Percentiles rank a stretch among this genome's conserved stretches.
Conservation (phyloP, 2,329 filamentous ascomycete species). For the Emmonsiellopsis sp. region DNA sequence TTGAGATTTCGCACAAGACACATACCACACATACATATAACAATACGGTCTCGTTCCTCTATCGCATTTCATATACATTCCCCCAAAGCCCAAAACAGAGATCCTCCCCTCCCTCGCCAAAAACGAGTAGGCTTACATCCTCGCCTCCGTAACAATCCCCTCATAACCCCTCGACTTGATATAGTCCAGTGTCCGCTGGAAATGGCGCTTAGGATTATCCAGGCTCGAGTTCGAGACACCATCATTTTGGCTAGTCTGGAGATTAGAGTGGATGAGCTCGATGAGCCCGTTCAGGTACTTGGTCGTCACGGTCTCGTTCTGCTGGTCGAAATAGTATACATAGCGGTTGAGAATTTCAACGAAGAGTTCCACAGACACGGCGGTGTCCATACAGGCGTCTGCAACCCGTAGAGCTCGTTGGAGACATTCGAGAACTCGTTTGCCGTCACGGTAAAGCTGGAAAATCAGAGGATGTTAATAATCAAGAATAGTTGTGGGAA, state of each 20-base stretch:
- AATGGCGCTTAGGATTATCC: slow-evolving; percentile 86
- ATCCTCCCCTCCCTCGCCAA: not conserved
- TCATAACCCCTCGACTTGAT: slow-evolving; percentile 88
- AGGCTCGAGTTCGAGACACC: slow-evolving; percentile 55
- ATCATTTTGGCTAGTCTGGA: slow-evolving; percentile 66
- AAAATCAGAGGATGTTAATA: not conserved
- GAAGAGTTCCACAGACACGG: slow-evolving; percentile 93
- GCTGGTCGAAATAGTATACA: slow-evolving; percentile 98
- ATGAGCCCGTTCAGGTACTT: slow-evolving; percentile 98
- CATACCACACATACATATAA: too few species aligned
- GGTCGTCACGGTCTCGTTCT: slow-evolving; percentile 95
- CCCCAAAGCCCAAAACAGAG: not conserved
- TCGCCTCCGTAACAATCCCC: slow-evolving; percentile 66
- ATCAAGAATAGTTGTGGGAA: not conserved
- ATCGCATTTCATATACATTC: not conserved
- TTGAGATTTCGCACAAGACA: too few species aligned
- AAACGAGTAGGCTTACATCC: slow-evolving; percentile 26
- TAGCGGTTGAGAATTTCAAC: slow-evolving; percentile 98
- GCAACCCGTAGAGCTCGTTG: slow-evolving; percentile 92
- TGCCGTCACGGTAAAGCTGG: slow-evolving; percentile 86
- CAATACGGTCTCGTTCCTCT: not conserved
- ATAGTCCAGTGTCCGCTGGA: slow-evolving; percentile 88
- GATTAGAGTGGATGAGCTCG: slow-evolving; percentile 93
- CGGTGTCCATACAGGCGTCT: slow-evolving; percentile 98
- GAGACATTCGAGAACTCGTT: slow-evolving; percentile 90